These are phyloP conservation scores for Avena insularis DNA, from an alignment of 176 grass and related monocot species.

Conservation along the genomic window DNA sequence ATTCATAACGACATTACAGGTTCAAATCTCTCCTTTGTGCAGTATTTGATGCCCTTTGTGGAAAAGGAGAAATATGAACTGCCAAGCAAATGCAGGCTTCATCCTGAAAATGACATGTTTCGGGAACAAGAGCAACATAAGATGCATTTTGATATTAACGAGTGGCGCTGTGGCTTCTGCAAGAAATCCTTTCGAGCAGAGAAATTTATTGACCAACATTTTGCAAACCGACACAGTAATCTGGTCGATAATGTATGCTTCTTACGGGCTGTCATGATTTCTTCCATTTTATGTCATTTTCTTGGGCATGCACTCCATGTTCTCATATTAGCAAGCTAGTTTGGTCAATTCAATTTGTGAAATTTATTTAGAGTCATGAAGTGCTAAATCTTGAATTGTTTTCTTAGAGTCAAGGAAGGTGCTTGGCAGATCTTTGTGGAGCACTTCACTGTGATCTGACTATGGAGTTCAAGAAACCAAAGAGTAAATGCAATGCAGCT, in stretches of 20 bases:
- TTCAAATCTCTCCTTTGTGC: conserved; percentile 41
- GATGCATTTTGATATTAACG: conserved; percentile 87
- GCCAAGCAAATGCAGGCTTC: conserved; percentile 80
- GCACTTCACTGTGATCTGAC: conserved; percentile 88
- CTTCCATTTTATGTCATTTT: conserved; percentile 9
- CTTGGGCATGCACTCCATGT: conserved; percentile 21
- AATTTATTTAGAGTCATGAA: conserved; percentile 14
- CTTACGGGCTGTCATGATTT: background rate
- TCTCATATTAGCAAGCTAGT: conserved; percentile 8
- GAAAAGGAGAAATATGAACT: conserved; percentile 86
- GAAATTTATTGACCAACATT: conserved; percentile 98
- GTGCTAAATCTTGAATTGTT: conserved; percentile 37
- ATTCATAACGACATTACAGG: conserved; percentile 28
- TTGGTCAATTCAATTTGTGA: background rate
- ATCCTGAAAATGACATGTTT: conserved; percentile 88
- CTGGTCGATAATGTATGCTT: conserved; percentile 74
- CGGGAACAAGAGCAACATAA: conserved; percentile 93
- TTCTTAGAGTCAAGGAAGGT: conserved; percentile 78
- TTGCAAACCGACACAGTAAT: conserved; percentile 86
- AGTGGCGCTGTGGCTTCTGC: conserved; percentile 94
- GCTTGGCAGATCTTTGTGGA: conserved; percentile 89
- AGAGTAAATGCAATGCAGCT: conserved; percentile 95
- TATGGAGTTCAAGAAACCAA: conserved; percentile 79
- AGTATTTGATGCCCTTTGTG: conserved; percentile 97
- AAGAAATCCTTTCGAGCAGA: conserved; percentile 95